A percentile compares a stretch with the other conserved stretches of the same genome.
These are phyloP conservation scores for Toxicodendron radicans DNA, from an alignment of 345 rosid genomes.

Conservation along the genomic window DNA sequence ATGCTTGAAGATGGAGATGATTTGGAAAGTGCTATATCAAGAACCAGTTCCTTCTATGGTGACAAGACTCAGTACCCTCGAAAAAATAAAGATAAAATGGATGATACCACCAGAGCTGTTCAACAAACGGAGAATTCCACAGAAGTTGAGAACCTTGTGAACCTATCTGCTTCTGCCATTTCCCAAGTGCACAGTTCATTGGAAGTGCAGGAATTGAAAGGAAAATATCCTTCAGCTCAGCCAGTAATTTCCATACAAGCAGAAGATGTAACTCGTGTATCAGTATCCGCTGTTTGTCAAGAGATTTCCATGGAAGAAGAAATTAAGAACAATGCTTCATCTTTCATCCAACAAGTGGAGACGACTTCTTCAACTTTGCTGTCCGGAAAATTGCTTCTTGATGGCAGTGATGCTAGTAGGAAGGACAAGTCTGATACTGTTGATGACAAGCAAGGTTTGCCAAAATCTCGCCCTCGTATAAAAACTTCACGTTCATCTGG, in stretches of 20 bases:
- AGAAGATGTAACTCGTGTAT: slow-evolving; percentile 29
- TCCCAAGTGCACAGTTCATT: slow-evolving; percentile 29
- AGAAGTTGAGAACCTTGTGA: slow-evolving; percentile 32
- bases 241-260: slow-evolving; percentile 29
- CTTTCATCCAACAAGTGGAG: slow-evolving; percentile 21
- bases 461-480: slow-evolving; percentile 53
- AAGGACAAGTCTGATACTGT: slow-evolving; percentile 39
- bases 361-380: slow-evolving; percentile 30
- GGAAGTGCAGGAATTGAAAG: slow-evolving; percentile 35
- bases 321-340: slow-evolving; percentile 25
- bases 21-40: slow-evolving; percentile 31
- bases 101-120: slow-evolving; percentile 8
- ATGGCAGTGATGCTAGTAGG: slow-evolving; percentile 33
- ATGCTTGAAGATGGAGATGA: slow-evolving; percentile 70
- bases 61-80: slow-evolving; percentile 30
- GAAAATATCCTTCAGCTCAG: slow-evolving; percentile 31
- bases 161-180: slow-evolving; percentile 33
- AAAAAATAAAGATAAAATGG: slow-evolving; percentile 26
- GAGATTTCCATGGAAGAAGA: slow-evolving; percentile 42
- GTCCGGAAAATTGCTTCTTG: slow-evolving; percentile 39
- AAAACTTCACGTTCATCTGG: slow-evolving; percentile 56
- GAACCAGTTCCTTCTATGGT: slow-evolving; percentile 31
- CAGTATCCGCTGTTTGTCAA: slow-evolving; percentile 35
- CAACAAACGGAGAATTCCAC: slow-evolving; percentile 26
- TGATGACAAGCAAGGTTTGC: slow-evolving; percentile 49